Evolutionary conservation across 2,329 filamentous ascomycete species (phyloP), one percentile per base, ranked within the genome.

Genomic region (Aspergillus luchuensis): DNA sequence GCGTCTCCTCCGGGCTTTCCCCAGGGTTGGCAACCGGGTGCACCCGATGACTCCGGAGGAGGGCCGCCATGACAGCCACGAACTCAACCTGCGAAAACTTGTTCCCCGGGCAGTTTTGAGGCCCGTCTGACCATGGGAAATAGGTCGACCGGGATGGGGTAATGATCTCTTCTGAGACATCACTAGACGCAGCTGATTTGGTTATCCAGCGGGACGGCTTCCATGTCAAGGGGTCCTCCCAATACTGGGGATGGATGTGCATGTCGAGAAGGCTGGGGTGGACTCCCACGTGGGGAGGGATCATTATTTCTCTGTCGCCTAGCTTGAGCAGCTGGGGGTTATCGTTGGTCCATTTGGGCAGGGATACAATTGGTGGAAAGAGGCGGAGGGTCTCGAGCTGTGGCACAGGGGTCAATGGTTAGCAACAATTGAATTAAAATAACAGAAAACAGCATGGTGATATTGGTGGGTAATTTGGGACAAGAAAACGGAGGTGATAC

Each of bases 331-430:
- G 15, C 23, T 56, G 43, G 1, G 58, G 21, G 8, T 56, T 23
- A 19, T 36, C 28, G 45, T 30, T 51, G n/a, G 53, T 52, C 47
- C 58, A 57, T 28, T 60, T 60, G 5, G 58, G 58, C 2, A 60
- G 6, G 7, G 58, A 43, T 13, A 33, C 36, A 2, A 60, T 60
- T 1, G 58, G 53, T 3, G 58, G 58, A 5, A 25, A 60, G 33
- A 60, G 58, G n/a, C 58, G 58, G 25, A 60, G 36, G 11, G 58
- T 60, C 47, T 60, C 58, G 11, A 60, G 36, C 58, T 60, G 17
- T 23, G 8, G 50, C 1, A 21, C 7, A 11, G 11, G 8, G 4
- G 5, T 38, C 19, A 4, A n/a, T 8, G 4, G 30, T 52, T 17
- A n/a, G 25, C 5, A 17, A 19, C 1, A 6, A 21, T 1, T 13